These are phyloP conservation scores for Lipomyces anomalus DNA, from an alignment of 805 yeast species.

Conservation along the genomic window DNA sequence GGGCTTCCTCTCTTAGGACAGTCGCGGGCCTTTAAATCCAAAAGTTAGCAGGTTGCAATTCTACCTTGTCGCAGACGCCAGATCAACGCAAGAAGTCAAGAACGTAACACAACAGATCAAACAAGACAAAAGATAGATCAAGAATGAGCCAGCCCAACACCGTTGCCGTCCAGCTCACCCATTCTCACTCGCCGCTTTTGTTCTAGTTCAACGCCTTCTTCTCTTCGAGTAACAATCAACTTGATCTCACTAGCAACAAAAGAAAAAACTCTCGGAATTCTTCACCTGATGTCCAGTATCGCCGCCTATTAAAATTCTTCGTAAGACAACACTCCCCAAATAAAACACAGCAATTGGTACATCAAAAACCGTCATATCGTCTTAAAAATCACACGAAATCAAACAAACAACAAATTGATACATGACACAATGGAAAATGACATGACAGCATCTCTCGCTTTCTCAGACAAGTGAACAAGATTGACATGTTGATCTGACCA, in stretches of 20 bases:
- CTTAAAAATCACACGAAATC: not conserved
- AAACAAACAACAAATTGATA: not conserved
- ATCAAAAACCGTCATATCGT: not conserved
- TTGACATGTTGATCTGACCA: no score
- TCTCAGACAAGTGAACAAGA: no score
- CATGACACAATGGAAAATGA: no score
- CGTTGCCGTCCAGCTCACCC: no score
- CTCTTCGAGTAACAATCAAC: not conserved
- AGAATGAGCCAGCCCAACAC: not conserved
- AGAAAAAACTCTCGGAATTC: not conserved
- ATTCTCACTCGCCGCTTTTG: no score
- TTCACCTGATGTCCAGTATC: slow-evolving; percentile 27
- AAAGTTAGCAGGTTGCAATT: not conserved
- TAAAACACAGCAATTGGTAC: not conserved
- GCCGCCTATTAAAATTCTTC: slow-evolving; percentile 24
- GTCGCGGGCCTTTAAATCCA: slow-evolving; percentile 30
- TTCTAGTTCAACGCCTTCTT: no score
- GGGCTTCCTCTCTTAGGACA: slow-evolving; percentile 36
- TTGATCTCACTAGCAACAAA: not conserved
- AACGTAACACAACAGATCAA: not conserved
- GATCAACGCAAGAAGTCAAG: not conserved
- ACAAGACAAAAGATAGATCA: not conserved
- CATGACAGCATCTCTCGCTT: no score
- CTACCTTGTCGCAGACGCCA: slow-evolving; percentile 12
- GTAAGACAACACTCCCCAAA: slow-evolving; percentile 14